Conservation (phyloP, 1,284 basidiomycete genomes). For the Pseudozyma thailandica region DNA sequence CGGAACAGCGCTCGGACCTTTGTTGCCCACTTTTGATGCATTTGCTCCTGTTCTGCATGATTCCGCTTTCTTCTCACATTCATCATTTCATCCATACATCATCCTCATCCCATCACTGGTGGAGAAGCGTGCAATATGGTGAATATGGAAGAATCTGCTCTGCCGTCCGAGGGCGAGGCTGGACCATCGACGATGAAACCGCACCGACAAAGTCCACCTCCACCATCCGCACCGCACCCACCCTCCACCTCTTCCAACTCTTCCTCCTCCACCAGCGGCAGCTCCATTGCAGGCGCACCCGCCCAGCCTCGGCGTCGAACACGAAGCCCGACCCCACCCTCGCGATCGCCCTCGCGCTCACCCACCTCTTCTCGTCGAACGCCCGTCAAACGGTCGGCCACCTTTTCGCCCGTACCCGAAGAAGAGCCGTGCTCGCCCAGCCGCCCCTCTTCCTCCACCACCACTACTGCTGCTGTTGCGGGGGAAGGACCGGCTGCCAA, state of each 20-base stretch:
- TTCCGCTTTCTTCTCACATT: slow-evolving; percentile 4
- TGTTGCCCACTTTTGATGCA: not conserved
- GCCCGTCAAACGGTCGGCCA: slow-evolving; percentile 8
- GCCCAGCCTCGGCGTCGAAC: too few species aligned
- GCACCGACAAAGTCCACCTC: too few species aligned
- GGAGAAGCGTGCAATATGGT: too few species aligned
- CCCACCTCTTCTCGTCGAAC: slow-evolving; percentile 2
- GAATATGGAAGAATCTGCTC: too few species aligned
- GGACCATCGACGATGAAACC: too few species aligned
- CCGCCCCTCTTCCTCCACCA: not conserved
- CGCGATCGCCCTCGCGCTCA: slow-evolving; percentile 3
- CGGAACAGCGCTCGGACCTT: slow-evolving; percentile 22
- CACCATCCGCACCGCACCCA: too few species aligned
- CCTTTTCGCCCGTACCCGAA: slow-evolving; percentile 29
- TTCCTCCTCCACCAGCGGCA: not conserved
- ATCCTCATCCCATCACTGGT: too few species aligned
- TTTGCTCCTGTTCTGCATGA: not conserved
- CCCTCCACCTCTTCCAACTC: too few species aligned
- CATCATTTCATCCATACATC: too few species aligned
- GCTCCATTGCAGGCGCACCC: not conserved
- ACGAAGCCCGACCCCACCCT: not conserved
- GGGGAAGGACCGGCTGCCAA: slow-evolving; percentile 3
- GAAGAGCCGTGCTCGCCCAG: slow-evolving; percentile 1
- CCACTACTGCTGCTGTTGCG: not conserved
- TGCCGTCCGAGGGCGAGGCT: too few species aligned